phyloP scores from a whole-genome alignment of 2,329 filamentous ascomycete genomes.

The Xylaria sp. region DNA sequence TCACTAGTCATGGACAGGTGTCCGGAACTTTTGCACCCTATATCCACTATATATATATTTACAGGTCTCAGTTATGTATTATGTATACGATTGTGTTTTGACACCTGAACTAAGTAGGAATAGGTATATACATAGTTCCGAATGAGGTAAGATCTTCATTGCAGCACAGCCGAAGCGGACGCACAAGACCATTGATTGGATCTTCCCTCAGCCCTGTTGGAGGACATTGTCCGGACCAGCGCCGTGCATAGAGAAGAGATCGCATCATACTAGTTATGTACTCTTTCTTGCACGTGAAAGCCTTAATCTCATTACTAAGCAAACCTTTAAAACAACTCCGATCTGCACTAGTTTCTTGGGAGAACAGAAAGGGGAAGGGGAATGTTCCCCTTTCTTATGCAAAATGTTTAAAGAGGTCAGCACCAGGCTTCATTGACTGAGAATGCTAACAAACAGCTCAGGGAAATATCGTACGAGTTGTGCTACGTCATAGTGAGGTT shows the following conservation, averaged over 20 bases:
- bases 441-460: slow-evolving; percentile 20
- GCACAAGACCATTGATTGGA: slow-evolving; percentile 24
- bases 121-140: slow-evolving; percentile 15
- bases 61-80: no score
- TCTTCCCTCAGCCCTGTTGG: slow-evolving; percentile 25
- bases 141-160: slow-evolving; percentile 24
- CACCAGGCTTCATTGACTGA: slow-evolving; percentile 1
- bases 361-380: slow-evolving; percentile 9
- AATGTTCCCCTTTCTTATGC: slow-evolving; percentile 9
- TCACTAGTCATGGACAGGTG: slow-evolving; percentile 25
- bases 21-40: slow-evolving; percentile 29
- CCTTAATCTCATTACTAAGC: slow-evolving; percentile 15
- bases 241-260: slow-evolving; percentile 29
- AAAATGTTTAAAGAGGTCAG: slow-evolving; percentile 6
- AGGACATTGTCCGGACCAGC: slow-evolving; percentile 21
- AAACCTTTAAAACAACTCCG: neutral
- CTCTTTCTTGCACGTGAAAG: slow-evolving; percentile 21
- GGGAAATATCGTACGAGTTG: slow-evolving; percentile 20
- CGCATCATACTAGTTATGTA: slow-evolving; percentile 24
- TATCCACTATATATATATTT: slow-evolving; percentile 1
- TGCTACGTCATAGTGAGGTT: slow-evolving; percentile 23
- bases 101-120: neutral
- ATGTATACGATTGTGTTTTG: neutral
- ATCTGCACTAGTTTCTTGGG: slow-evolving; percentile 11
- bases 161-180: slow-evolving; percentile 1